Evolutionary conservation across 371 early-diverging fungal genomes (phyloP), one percentile per base, ranked within the genome.

Genomic region (Mucor piriformis): DNA sequence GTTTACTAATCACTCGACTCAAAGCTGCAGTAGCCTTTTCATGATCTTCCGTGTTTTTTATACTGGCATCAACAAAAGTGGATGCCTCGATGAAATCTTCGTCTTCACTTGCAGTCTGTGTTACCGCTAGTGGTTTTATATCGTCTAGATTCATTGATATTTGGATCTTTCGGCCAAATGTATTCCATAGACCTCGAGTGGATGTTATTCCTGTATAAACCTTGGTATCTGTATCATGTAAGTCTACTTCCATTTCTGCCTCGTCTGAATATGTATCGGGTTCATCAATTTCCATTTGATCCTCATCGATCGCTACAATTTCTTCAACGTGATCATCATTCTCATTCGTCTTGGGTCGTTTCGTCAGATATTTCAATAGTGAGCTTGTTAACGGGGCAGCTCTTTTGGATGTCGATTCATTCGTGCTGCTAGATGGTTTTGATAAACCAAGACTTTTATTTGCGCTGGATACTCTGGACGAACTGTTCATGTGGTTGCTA

Each of bases 1-100:
- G 51, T 69, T 96, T 96, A 47, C 70, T 61, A 33, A 96, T 89
- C 7, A 85, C 81, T 1, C 84, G 83, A 20, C 72, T 83, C 7
- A 90, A 64, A 12, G 83, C 80, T 10, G 66, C 67, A 52, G 76
- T 69, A 4, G 89, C 90, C 38, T 72, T 68, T 20, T 64, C 79
- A 15, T 85, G 69, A 51, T 86, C 73, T 0, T 54, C 69, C 18
- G 50, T 68, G 51, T 82, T 77, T 10, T 64, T 64, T 49, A 82
- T 64, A 48, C 73, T 70, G 32, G 82, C 82, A 59, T 69, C 63
- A 23, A 27, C 23, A 2, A 57, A 21, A 5, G 43, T 27, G 13
- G 10, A 4, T 11, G 6, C 13, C 3, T 21, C 15, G 18, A 24
- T 5, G 29, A 81, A 79, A 59, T 68, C 63, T 25, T 29, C 25